Evolutionary conservation across 768 basidiomycete genomes (phyloP).

Genomic region (Tylopilus vinaceipallidus): DNA sequence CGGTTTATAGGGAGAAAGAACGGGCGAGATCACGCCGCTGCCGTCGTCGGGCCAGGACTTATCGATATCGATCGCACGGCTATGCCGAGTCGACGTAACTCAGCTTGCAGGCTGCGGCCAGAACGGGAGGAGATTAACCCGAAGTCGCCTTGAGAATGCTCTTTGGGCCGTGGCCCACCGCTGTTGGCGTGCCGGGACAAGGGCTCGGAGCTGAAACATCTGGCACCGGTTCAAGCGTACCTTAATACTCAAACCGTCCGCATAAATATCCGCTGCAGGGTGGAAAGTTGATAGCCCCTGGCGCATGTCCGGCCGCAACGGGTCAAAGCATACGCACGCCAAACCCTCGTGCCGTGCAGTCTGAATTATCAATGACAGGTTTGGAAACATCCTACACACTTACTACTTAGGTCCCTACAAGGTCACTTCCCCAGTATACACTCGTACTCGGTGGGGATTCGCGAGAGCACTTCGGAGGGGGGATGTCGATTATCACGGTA

Average conservation of each 20-base stretch:
- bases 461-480: too few species aligned
- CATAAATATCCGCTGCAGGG: too few species aligned
- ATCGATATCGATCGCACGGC: not conserved
- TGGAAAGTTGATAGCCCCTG: too few species aligned
- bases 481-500: too few species aligned
- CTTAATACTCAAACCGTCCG: too few species aligned
- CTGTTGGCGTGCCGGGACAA: too few species aligned
- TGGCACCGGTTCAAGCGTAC: too few species aligned
- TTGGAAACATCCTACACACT: too few species aligned
- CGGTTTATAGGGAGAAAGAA: constrained; percentile 26
- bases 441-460: not conserved
- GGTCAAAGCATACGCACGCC: constrained; percentile 2
- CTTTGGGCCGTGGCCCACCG: too few species aligned
- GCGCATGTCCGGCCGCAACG: not conserved
- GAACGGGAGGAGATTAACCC: not conserved
- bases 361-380: not conserved
- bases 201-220: too few species aligned
- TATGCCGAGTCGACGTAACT: not conserved
- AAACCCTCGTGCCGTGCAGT: not conserved
- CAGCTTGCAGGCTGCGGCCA: too few species aligned
- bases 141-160: not conserved
- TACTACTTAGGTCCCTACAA: not conserved
- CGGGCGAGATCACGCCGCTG: constrained; percentile 11
- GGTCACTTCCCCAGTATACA: not conserved
- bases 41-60: not conserved